Base-by-base conservation (phyloP, 225 moss, liverwort and hornwort genomes). In the Lunularia cruciata region DNA sequence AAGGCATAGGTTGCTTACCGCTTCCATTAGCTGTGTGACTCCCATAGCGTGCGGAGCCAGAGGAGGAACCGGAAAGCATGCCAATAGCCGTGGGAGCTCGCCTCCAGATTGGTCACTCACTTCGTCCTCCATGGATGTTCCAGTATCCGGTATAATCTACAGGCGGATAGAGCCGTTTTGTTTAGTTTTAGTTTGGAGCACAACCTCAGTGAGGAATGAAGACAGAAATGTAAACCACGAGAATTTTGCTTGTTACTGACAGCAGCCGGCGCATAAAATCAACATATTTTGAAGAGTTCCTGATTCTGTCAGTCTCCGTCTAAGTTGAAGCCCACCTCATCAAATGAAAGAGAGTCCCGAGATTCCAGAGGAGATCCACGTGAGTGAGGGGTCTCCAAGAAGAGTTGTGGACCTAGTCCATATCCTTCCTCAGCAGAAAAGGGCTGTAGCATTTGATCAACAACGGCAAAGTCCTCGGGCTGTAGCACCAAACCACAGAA, bases 341-440 rank as follows among this genome's bases (percentile, higher is more conserved):
- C 92, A 74, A 92, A 86, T 32, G 92, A 90, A 60, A 87, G 73
- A 47, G 92, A 92, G 31, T 89, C 83, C 81, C 81, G 81, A 30
- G 92, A 90, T 28, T 75, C 86, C 68, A 84, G 81, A 22, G 80
- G 74, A 53, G 79, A 76, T 66, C 78, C 85, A 54, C 79, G 83
- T 8, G 79, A 77, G 73, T 75, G 76, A 4, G 78, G 70, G 13
- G 95, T 83, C 65, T 89, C 85, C 28, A 87, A 73, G 75, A 77
- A 79, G 15, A 87, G 76, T 10, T 80, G 84, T 35, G 90, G 77
- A 67, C 77, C 86, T 19, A 83, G 73, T 49, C 77, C 68, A 49
- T 80, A 82, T 57, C 60, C 89, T 51, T 85, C 82, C 60, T 85
- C 86, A 32, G 86, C 83, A 57, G 76, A 65, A 56, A 92, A 95